Base-by-base conservation (phyloP, 2,329 filamentous ascomycete species). In the Talaromyces atroroseus region DNA sequence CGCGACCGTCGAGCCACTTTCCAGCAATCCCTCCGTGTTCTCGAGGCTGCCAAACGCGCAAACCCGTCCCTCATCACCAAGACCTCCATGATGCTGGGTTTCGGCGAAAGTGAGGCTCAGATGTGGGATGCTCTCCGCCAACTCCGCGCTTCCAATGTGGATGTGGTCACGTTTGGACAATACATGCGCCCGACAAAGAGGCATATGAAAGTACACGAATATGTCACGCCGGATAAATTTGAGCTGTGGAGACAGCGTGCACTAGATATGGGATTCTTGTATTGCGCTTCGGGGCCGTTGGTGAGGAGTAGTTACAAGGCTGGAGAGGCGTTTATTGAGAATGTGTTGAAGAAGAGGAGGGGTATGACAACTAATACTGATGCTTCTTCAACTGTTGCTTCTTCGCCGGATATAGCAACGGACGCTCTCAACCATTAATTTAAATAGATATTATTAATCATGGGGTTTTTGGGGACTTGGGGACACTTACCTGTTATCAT, bases 171-270 rank as follows among this genome's bases (percentile, higher is more conserved):
- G 0, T 99, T 99, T 64, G 94, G 94, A n/a, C 94, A 99, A 78
- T 99, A 99, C 78, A 99, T 99, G 94, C 89, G 92, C 11, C 94
- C 94, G 1, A 99, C 94, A 4, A 99, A 97, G 80, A 84, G 92
- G 46, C 94, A 99, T 73, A 92, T 99, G 84, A 87, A 95, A 73
- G 94, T 99, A 32, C 88, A 95, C 68, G 90, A 92, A 72, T 99
- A 99, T 71, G 83, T 99, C 48, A 92, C 91, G 0, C 94, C 94
- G 0, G 89, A 88, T 60, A 85, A 87, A 60, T 99, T 99, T 69
- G 92, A 97, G 68, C 78, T 88, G 66, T 99, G 94, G 94, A 84
- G 89, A 59, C 84, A 90, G 76, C 84, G 91, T 52, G 92, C 94
- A 40, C 80, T 97, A 47, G 91, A 96, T 60, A 84, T 97, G 85